Percentiles rank a stretch among this genome's conserved stretches.
Conservation (phyloP, 2,329 filamentous ascomycete species). For the Colletotrichum musicola region DNA sequence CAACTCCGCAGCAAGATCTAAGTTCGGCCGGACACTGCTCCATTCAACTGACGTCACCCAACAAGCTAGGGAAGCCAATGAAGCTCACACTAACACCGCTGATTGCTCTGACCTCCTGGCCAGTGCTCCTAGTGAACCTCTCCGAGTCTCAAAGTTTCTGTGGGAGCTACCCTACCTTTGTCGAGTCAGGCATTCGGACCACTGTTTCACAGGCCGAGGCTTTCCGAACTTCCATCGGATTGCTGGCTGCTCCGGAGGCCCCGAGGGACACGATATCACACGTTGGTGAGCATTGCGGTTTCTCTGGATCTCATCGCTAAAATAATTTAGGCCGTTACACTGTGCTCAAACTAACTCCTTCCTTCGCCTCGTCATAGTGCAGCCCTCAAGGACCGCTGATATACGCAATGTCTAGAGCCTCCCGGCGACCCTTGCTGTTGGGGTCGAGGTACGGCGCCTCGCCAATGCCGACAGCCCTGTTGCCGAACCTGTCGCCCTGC, state of each 20-base stretch:
- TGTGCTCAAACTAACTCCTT: background rate
- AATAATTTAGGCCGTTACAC: background rate
- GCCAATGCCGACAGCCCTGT: conserved; percentile 67
- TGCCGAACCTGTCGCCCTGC: conserved; percentile 62
- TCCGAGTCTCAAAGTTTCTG: background rate
- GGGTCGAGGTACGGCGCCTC: conserved; percentile 68
- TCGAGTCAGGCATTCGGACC: background rate
- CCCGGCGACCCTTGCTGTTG: conserved; percentile 54
- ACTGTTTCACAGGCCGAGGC: background rate
- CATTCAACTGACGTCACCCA: no score
- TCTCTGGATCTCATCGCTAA: background rate
- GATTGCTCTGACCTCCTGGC: background rate
- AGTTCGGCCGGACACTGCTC: no score
- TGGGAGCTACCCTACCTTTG: background rate
- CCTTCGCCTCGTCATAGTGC: background rate
- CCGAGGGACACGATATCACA: background rate
- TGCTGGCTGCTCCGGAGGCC: no score
- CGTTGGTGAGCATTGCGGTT: no score
- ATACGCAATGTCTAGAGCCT: conserved; percentile 14
- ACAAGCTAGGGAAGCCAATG: no score
- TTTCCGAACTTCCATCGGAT: background rate
- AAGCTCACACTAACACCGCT: background rate
- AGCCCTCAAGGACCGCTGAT: background rate
- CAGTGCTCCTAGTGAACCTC: background rate
- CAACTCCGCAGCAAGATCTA: no score